These are phyloP conservation scores for Sorghum bicolor DNA, from an alignment of 176 grass and related monocot genomes.

Conservation along the genomic window Sorghum_bicolor_NCBIv3 NC_012873.2:55080501-55081000, in stretches of 20 bases:
- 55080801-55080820: not conserved
- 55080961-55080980: not conserved
- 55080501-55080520: slow-evolving; percentile 88
- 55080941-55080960: not conserved
- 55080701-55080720: slow-evolving; percentile 73
- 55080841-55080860: not conserved
- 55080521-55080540: slow-evolving; percentile 82
- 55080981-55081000: not conserved
- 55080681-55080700: slow-evolving; percentile 50
- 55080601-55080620: slow-evolving; percentile 44
- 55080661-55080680: slow-evolving; percentile 33
- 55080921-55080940: not conserved
- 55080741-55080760: not conserved
- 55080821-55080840: not conserved
- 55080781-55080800: not conserved
- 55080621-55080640: slow-evolving; percentile 72
- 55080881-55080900: not conserved
- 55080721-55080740: slow-evolving; percentile 74
- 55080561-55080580: slow-evolving; percentile 81
- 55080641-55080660: slow-evolving; percentile 57
- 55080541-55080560: slow-evolving; percentile 76
- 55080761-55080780: not conserved
- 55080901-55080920: not conserved
- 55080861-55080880: not conserved
- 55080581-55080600: slow-evolving; percentile 77